A percentile compares a stretch with the other conserved stretches of the same genome.
Conservation (phyloP, 2,329 filamentous ascomycete genomes). For the Stromatinia cepivora region DNA sequence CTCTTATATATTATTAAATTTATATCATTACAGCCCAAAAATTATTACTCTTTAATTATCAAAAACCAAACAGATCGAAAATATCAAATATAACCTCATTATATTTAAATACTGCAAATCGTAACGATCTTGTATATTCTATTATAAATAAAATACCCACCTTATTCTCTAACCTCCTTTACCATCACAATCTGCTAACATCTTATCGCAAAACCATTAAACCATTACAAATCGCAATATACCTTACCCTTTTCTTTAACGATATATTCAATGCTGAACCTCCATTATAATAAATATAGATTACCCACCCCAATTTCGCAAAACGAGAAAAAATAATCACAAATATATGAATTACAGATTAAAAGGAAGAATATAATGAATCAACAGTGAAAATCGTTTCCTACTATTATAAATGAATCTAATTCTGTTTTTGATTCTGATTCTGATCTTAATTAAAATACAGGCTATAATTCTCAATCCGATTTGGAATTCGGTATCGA, state of each 20-base stretch:
- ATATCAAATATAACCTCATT: background rate
- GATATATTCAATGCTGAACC: background rate
- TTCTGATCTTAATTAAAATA: constrained; percentile 9
- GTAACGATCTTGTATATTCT: background rate
- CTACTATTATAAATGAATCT: background rate
- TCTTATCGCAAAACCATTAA: background rate
- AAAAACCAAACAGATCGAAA: background rate
- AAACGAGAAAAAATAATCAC: background rate
- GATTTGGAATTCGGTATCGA: constrained; percentile 25
- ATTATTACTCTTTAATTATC: background rate
- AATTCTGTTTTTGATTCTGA: too few species aligned
- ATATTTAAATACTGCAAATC: background rate
- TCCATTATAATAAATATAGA: background rate
- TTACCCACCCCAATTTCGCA: background rate
- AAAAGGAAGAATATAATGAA: constrained; percentile 22
- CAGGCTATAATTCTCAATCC: constrained; percentile 17
- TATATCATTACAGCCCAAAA: background rate
- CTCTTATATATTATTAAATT: background rate
- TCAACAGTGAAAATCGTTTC: background rate
- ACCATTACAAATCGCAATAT: background rate
- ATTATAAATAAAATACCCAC: background rate
- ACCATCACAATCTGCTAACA: background rate
- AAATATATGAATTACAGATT: constrained; percentile 9
- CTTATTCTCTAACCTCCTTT: constrained; percentile 1
- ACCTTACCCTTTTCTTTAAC: background rate